Evolutionary conservation across 768 basidiomycete genomes (phyloP).

Genomic region (Cystofilobasidium ferigula): DNA sequence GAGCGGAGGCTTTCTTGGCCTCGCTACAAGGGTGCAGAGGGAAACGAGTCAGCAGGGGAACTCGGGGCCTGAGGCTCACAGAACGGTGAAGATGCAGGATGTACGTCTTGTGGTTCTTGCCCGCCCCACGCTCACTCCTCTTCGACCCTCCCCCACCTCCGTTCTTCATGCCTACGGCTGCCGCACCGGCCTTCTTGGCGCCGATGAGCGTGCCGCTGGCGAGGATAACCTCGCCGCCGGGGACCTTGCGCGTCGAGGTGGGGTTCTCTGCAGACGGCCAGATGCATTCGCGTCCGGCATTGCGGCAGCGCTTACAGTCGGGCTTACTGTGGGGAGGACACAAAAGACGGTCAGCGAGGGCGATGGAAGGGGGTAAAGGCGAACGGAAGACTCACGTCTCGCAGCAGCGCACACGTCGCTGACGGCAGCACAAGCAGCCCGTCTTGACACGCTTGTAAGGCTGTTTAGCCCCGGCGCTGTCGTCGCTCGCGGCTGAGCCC

Average conservation of each 20-base stretch:
- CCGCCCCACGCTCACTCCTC: slow-evolving; percentile 6
- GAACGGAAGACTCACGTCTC: slow-evolving; percentile 60
- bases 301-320: slow-evolving; percentile 14
- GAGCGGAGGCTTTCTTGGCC: not conserved
- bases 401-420: slow-evolving; percentile 96
- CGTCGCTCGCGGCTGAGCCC: not conserved
- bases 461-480: not conserved
- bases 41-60: too few relatives aligned
- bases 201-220: not conserved
- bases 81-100: slow-evolving; percentile 1
- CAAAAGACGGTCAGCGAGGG: slow-evolving; percentile 16
- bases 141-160: not conserved
- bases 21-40: not conserved
- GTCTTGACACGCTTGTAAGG: slow-evolving; percentile 80
- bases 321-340: slow-evolving; percentile 3
- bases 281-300: slow-evolving; percentile 18
- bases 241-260: not conserved
- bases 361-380: slow-evolving; percentile 73
- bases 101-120: not conserved
- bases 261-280: slow-evolving; percentile 12
- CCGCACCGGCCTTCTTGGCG: slow-evolving; percentile 12
- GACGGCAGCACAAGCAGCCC: slow-evolving; percentile 83
- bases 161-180: not conserved
- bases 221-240: not conserved
- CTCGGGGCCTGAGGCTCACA: too few relatives aligned